A percentile compares a stretch with the other conserved stretches of the same genome.
These are phyloP conservation scores for Mrakia gelida DNA, from an alignment of 768 basidiomycete genomes.

Conservation along the genomic window DNA sequence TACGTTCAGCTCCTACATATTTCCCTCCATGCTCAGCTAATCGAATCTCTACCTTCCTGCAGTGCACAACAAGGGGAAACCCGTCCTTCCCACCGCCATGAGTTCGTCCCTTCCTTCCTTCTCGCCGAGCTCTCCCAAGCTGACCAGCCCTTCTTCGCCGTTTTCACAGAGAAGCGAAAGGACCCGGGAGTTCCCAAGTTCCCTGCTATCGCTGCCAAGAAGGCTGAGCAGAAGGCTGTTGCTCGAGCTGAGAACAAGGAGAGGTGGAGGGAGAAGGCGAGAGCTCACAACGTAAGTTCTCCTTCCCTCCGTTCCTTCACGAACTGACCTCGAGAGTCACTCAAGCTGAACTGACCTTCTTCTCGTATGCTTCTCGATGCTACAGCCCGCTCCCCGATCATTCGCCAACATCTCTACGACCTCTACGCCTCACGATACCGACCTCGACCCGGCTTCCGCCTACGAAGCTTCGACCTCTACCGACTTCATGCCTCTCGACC, in stretches of 20 bases:
- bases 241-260: constrained; percentile 32
- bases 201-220: constrained; percentile 59
- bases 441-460: constrained; percentile 18
- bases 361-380: not conserved
- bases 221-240: constrained; percentile 48
- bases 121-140: not conserved
- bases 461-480: not conserved
- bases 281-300: constrained; percentile 16
- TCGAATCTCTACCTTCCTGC: not conserved
- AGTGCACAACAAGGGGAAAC: not conserved
- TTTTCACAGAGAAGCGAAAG: constrained; percentile 67
- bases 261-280: constrained; percentile 23
- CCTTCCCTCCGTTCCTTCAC: not conserved
- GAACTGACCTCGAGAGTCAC: not conserved
- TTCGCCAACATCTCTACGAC: constrained; percentile 25
- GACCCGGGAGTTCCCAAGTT: constrained; percentile 85
- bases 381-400: constrained; percentile 30
- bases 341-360: constrained; percentile 29
- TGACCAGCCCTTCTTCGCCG: not conserved
- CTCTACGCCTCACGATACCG: constrained; percentile 26
- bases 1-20: not conserved
- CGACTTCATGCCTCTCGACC: constrained; percentile 36
- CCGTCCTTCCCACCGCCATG: not conserved
- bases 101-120: not conserved
- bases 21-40: not conserved